A percentile compares a stretch with the other conserved stretches of the same genome.
These are phyloP conservation scores for Phytophthora europaea DNA, from an alignment of 352 stramenopile species.

Conservation along the genomic window DNA sequence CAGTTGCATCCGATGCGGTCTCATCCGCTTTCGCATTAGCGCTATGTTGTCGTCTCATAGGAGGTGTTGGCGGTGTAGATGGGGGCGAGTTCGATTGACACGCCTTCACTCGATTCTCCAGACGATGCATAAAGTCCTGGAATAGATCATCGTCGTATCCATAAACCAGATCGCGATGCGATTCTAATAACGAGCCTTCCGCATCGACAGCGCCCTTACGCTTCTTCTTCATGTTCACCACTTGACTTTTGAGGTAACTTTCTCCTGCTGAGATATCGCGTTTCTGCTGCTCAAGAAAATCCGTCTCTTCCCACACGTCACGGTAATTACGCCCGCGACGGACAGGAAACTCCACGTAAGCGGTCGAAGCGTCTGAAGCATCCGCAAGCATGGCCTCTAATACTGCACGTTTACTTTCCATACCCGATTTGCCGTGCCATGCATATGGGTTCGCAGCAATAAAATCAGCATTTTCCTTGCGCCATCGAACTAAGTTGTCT, in stretches of 20 bases:
- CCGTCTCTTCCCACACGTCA: slow-evolving; percentile 83
- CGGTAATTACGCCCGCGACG: slow-evolving; percentile 74
- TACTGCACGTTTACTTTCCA: slow-evolving; percentile 47
- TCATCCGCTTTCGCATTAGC: slow-evolving; percentile 14
- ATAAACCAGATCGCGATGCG: slow-evolving; percentile 72
- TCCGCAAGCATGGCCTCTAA: slow-evolving; percentile 58
- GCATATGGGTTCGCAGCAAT: slow-evolving; percentile 54
- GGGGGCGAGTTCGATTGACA: slow-evolving; percentile 16
- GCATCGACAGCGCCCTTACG: slow-evolving; percentile 28
- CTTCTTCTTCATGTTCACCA: slow-evolving; percentile 41
- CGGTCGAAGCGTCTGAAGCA: slow-evolving; percentile 37
- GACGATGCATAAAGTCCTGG: slow-evolving; percentile 47
- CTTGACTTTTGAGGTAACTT: slow-evolving; percentile 31
- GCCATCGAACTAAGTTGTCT: slow-evolving; percentile 59
- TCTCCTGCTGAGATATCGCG: slow-evolving; percentile 42
- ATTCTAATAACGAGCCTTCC: slow-evolving; percentile 37
- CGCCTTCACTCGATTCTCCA: slow-evolving; percentile 50
- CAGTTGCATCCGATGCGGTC: slow-evolving; percentile 19
- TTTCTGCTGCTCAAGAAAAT: slow-evolving; percentile 58
- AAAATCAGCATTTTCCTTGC: slow-evolving; percentile 65
- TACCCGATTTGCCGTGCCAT: slow-evolving; percentile 16
- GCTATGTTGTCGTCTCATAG: slow-evolving; percentile 30
- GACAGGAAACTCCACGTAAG: slow-evolving; percentile 42
- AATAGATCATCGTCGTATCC: slow-evolving; percentile 86
- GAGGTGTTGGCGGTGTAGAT: slow-evolving; percentile 23